These are phyloP conservation scores for Myotisia sp. DNA, from an alignment of 2,329 filamentous ascomycete species.

Conservation along the genomic window DNA sequence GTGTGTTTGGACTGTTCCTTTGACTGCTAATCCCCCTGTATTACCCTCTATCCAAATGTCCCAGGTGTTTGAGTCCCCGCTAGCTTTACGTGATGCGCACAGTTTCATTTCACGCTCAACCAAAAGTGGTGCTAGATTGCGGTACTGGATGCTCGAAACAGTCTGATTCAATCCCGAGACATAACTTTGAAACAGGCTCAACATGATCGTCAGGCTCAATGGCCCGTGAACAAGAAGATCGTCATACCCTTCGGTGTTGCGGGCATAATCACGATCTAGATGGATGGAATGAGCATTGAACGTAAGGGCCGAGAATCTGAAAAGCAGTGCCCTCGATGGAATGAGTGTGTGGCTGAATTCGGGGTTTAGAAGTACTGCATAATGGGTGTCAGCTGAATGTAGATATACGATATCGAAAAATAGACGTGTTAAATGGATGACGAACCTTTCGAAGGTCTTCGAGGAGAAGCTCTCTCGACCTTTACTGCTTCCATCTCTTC, in stretches of 20 bases:
- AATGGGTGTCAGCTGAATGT: not conserved
- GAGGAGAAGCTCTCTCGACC: slow-evolving; percentile 13
- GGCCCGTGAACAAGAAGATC: slow-evolving; percentile 77
- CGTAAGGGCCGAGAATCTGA: slow-evolving; percentile 78
- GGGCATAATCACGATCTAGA: slow-evolving; percentile 57
- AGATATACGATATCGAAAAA: not conserved
- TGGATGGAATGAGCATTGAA: slow-evolving; percentile 92
- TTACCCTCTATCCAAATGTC: slow-evolving; percentile 53
- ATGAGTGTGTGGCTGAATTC: slow-evolving; percentile 46
- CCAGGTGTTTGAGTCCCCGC: slow-evolving; percentile 33
- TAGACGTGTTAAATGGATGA: slow-evolving; percentile 8
- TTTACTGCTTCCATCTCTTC: slow-evolving; percentile 21
- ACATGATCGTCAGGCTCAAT: slow-evolving; percentile 60
- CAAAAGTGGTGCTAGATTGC: slow-evolving; percentile 69
- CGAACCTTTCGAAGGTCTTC: slow-evolving; percentile 25
- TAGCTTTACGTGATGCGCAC: slow-evolving; percentile 44
- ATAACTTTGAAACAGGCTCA: slow-evolving; percentile 51
- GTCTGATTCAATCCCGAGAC: slow-evolving; percentile 23
- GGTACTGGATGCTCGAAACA: slow-evolving; percentile 54
- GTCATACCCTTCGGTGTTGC: slow-evolving; percentile 57
- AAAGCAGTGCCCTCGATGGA: slow-evolving; percentile 59
- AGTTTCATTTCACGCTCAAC: slow-evolving; percentile 56
- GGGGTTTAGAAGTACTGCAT: slow-evolving; percentile 35
- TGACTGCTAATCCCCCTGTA: slow-evolving; percentile 49
- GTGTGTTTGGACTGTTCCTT: slow-evolving; percentile 34